Base-by-base conservation (phyloP, 495 filamentous ascomycete genomes). In the Aspergillus steynii region DNA sequence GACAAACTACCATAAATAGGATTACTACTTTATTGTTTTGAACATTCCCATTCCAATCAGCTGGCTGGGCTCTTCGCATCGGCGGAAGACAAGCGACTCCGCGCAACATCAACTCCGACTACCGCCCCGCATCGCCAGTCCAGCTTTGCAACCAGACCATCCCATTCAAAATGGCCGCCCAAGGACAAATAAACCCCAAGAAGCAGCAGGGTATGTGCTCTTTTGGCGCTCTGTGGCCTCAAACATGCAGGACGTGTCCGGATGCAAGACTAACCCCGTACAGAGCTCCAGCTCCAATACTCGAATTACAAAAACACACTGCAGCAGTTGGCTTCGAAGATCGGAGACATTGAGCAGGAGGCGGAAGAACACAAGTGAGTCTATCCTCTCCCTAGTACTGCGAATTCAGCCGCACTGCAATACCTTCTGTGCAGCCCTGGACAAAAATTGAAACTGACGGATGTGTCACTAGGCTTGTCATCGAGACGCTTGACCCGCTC, bases 331-430 rank as follows among this genome's bases (percentile, higher is more conserved):
- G 96, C 95, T 15, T 86, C 91, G 69, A 98, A 97, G 78, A 97
- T 98, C 64, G 95, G 95, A 7, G 93, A 97, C 71, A 89, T 99
- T 55, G 95, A 99, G 76, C 91, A 96, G 71, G 95, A 99, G 68
- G 87, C 91, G 29, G 95, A 99, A 74, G 95, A 99, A 73, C 95
- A 99, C 80, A 98, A 95, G 95, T 99, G 75, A 76, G 90, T 81
- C 25, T 45, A 20, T 8, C 20, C 3, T 46, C 42, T 46, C 26
- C 53, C 28, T 42, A 3, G 42, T 9, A 25, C 25, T 53, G 48
- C 8, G 20, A 4, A 8, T 46, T 8, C 32, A n/a, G 15, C 10
- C 3, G 2, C 25, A 10, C 37, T 55, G 20, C 8, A 42, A 42
- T 53, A 4, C 32, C 14, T 52, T 7, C 4, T 32, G 29, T 34